A percentile compares a stretch with the other conserved stretches of the same genome.
phyloP scores from a whole-genome alignment of 2,329 filamentous ascomycete genomes.

The Cladophialophora carrionii region DNA sequence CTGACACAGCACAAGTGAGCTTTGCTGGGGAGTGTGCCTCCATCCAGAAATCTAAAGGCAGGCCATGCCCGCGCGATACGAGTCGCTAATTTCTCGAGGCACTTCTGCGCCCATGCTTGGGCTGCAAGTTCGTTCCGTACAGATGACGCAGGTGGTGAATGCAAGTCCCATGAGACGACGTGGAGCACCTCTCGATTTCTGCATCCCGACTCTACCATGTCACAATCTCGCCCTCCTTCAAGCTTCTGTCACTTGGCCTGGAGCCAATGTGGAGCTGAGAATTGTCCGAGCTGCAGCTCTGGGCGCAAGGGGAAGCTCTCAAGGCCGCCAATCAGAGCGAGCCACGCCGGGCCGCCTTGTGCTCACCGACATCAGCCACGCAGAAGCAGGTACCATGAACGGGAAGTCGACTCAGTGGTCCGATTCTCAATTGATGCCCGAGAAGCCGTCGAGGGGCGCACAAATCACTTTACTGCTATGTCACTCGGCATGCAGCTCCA shows the following conservation, averaged over 20 bases:
- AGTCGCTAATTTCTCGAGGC: neutral
- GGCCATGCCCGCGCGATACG: neutral
- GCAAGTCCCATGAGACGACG: neutral
- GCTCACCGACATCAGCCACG: constrained; percentile 28
- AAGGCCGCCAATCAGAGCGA: constrained; percentile 31
- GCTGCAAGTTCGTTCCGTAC: neutral
- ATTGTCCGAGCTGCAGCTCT: constrained; percentile 11
- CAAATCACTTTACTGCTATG: constrained; percentile 25
- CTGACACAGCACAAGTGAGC: constrained; percentile 4
- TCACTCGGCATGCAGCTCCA: constrained; percentile 21
- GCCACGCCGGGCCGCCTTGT: constrained; percentile 29
- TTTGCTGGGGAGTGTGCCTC: neutral
- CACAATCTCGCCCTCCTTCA: constrained; percentile 1
- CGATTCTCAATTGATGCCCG: constrained; percentile 33
- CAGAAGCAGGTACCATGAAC: constrained; percentile 19
- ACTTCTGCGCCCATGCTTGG: neutral
- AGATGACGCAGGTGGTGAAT: neutral
- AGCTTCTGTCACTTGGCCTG: constrained; percentile 13
- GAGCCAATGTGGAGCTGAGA: constrained; percentile 9
- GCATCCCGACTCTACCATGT: constrained; percentile 1
- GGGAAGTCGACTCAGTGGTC: constrained; percentile 22
- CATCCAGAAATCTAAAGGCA: neutral
- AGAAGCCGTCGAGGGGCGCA: constrained; percentile 22
- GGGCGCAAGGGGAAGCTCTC: constrained; percentile 5
- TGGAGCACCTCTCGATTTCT: constrained; percentile 6